Evolutionary conservation across 257 asterid genomes (phyloP).

Genomic region (Solanum etuberosum): DNA sequence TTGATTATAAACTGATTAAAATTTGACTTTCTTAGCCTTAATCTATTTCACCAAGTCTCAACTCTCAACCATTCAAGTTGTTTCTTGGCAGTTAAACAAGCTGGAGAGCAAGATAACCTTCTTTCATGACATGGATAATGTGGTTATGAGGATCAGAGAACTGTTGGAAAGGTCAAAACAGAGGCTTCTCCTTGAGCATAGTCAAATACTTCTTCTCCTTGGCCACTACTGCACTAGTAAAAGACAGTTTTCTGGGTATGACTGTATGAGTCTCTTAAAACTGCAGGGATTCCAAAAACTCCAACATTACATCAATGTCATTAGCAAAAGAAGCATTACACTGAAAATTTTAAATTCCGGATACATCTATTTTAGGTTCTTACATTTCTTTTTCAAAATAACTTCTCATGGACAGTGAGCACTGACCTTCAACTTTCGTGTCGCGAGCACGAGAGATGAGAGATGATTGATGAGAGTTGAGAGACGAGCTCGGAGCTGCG

Average conservation of each 20-base stretch:
- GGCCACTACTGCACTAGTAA: not conserved
- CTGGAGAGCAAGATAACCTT: constrained; percentile 77
- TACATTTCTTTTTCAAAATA: not conserved
- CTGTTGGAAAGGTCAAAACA: constrained; percentile 80
- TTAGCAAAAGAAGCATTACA: not conserved
- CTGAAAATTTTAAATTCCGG: not conserved
- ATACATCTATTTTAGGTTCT: not conserved
- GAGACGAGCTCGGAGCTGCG: too few relatives aligned
- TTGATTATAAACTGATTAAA: not conserved
- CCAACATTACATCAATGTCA: not conserved
- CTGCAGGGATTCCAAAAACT: not conserved
- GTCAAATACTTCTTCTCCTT: constrained; percentile 49
- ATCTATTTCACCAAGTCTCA: not conserved
- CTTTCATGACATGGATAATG: constrained; percentile 70
- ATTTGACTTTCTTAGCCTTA: not conserved
- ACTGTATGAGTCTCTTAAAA: not conserved
- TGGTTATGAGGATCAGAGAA: constrained; percentile 70
- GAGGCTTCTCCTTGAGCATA: constrained; percentile 79
- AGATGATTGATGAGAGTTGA: too few relatives aligned
- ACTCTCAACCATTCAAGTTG: not conserved
- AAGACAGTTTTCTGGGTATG: not conserved
- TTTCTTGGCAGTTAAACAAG: constrained; percentile 63
- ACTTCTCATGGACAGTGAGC: not conserved
- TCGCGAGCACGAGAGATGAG: too few relatives aligned
- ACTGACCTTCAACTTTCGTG: too few relatives aligned